phyloP scores from a whole-genome alignment of 108 stramenopile genomes.

The Nitzschia sp. region DNA sequence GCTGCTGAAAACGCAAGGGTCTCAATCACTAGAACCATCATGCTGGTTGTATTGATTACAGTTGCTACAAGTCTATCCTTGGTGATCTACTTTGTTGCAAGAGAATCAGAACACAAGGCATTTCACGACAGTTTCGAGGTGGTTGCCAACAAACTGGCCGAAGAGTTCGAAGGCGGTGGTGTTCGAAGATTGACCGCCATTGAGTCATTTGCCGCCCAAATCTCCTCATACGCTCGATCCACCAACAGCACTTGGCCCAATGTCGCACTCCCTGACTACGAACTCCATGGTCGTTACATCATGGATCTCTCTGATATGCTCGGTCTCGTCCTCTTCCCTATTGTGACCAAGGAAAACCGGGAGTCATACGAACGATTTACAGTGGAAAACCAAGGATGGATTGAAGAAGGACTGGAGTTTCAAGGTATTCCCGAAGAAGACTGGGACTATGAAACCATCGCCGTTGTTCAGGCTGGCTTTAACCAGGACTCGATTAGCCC shows the following conservation, averaged over 20 bases:
- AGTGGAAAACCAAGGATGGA: slow-evolving; percentile 15
- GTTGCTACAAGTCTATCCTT: not conserved
- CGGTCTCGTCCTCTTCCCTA: not conserved
- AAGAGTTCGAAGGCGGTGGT: not conserved
- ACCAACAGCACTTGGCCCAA: slow-evolving; percentile 14
- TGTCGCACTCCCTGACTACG: slow-evolving; percentile 9
- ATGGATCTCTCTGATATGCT: not conserved
- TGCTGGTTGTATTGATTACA: not conserved
- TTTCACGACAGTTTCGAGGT: not conserved
- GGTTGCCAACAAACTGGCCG: not conserved
- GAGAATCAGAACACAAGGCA: not conserved
- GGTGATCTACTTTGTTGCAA: not conserved
- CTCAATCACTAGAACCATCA: not conserved
- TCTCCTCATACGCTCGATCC: not conserved
- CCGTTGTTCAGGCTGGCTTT: not conserved
- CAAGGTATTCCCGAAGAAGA: not conserved
- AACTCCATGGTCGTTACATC: not conserved
- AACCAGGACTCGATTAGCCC: not conserved
- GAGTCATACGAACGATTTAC: slow-evolving; percentile 3
- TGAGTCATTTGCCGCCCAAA: not conserved
- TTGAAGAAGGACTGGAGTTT: not conserved
- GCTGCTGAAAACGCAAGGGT: too few relatives aligned
- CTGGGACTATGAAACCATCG: slow-evolving; percentile 1
- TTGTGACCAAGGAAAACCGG: not conserved
- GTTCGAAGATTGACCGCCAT: not conserved